A percentile compares a stretch with the other conserved stretches of the same genome.
phyloP scores from a whole-genome alignment of 768 basidiomycete species.

The Boletus edulis region DNA sequence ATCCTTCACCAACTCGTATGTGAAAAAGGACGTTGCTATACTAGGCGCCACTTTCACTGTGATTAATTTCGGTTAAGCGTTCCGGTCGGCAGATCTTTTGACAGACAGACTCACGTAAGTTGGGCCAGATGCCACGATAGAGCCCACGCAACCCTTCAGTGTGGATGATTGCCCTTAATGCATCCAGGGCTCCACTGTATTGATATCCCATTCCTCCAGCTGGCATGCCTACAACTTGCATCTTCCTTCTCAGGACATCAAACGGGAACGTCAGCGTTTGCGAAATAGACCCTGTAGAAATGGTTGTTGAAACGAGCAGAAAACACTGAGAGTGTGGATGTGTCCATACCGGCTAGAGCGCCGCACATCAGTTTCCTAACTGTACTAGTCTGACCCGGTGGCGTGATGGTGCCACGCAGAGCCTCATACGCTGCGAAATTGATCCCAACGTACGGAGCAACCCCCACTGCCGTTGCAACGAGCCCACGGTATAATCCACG shows the following conservation, averaged over 20 bases:
- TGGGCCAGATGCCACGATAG: conserved; percentile 88
- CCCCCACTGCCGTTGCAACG: conserved; percentile 80
- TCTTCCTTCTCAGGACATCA: conserved; percentile 91
- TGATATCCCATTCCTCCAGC: conserved; percentile 54
- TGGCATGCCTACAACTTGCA: conserved; percentile 89
- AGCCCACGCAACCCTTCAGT: conserved; percentile 75
- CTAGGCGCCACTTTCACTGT: conserved; percentile 89
- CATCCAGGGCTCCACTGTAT: conserved; percentile 82
- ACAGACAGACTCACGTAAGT: conserved; percentile 64
- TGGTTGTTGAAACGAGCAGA: conserved; percentile 2
- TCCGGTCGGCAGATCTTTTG: neutral
- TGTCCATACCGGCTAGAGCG: conserved; percentile 69
- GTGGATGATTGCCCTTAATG: conserved; percentile 61
- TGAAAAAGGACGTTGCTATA: conserved; percentile 85
- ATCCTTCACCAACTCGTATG: conserved; percentile 68
- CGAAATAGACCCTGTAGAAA: conserved; percentile 70
- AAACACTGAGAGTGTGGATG: neutral
- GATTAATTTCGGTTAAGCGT: conserved; percentile 4
- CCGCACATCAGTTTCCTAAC: conserved; percentile 79
- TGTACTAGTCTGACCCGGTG: conserved; percentile 73
- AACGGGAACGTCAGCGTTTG: conserved; percentile 96
- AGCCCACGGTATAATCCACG: conserved; percentile 85
- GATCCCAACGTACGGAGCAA: conserved; percentile 87
- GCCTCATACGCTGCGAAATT: conserved; percentile 96
- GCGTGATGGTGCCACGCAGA: conserved; percentile 69